A percentile compares a stretch with the other conserved stretches of the same genome.
These are phyloP conservation scores for Cladosporium cucumerinum DNA, from an alignment of 2,329 filamentous ascomycete species.

Conservation along the genomic window DNA sequence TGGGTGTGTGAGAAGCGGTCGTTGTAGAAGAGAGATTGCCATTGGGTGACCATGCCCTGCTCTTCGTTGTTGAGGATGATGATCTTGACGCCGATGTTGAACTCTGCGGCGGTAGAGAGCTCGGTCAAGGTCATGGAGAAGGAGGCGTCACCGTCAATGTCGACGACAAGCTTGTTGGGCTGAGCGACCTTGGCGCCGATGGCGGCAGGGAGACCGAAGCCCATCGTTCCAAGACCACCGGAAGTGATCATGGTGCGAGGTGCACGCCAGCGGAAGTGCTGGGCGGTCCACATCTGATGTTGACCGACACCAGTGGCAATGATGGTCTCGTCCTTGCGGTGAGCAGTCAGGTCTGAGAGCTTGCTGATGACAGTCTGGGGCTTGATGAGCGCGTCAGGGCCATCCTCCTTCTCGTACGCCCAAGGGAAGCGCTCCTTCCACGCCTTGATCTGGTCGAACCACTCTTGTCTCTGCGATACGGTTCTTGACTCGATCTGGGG, in stretches of 20 bases:
- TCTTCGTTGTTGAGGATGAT: conserved; percentile 96
- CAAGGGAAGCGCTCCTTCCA: conserved; percentile 95
- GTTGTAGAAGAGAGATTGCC: conserved; percentile 97
- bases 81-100: conserved; percentile 94
- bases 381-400: conserved; percentile 78
- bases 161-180: conserved; percentile 80
- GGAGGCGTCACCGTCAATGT: conserved; percentile 97
- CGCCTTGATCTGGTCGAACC: conserved; percentile 82
- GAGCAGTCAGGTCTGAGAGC: conserved; percentile 76
- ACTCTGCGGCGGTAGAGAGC: conserved; percentile 87
- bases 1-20: conserved; percentile 91
- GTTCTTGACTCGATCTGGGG: conserved; percentile 64
- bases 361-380: conserved; percentile 90
- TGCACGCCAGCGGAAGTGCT: conserved; percentile 92
- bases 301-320: conserved; percentile 95
- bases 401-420: conserved; percentile 70
- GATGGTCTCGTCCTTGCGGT: conserved; percentile 78
- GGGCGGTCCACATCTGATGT: conserved; percentile 98
- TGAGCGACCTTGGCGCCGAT: conserved; percentile 90
- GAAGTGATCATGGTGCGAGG: conserved; percentile 95
- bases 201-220: conserved; percentile 87
- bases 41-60: conserved; percentile 98
- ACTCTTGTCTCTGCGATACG: conserved; percentile 68
- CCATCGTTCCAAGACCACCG: conserved; percentile 94
- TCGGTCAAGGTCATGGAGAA: conserved; percentile 99